phyloP scores from a whole-genome alignment of 768 basidiomycete species.

The Hypholoma fasciculare region DNA sequence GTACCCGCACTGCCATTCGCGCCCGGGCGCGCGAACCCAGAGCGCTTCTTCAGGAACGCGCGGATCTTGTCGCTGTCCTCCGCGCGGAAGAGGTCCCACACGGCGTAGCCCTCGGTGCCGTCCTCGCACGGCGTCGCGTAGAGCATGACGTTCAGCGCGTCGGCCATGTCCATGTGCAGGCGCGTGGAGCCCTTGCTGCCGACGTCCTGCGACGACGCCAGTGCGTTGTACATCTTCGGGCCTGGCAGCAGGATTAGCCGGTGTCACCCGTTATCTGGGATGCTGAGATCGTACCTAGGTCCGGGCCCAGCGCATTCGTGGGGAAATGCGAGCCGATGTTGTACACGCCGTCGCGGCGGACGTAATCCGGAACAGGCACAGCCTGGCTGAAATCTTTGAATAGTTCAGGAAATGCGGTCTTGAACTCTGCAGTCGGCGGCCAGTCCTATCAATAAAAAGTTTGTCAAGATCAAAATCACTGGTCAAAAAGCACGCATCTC shows the following conservation, averaged over 20 bases:
- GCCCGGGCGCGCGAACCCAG: constrained; percentile 27
- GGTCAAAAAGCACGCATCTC: not conserved
- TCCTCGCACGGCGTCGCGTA: constrained; percentile 58
- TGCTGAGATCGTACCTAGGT: constrained; percentile 56
- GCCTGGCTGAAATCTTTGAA: constrained; percentile 83
- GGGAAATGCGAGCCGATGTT: constrained; percentile 94
- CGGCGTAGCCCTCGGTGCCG: constrained; percentile 76
- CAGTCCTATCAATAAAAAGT: constrained; percentile 63
- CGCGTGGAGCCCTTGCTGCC: constrained; percentile 85
- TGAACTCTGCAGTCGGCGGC: constrained; percentile 89
- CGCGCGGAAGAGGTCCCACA: constrained; percentile 89
- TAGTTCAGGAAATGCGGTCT: constrained; percentile 77
- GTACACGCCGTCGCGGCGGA: constrained; percentile 84
- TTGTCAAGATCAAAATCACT: not conserved
- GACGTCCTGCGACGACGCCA: constrained; percentile 63
- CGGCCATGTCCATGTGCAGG: constrained; percentile 94
- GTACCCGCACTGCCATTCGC: not conserved
- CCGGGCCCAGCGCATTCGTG: constrained; percentile 72
- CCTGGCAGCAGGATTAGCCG: constrained; percentile 40
- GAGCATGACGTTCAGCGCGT: constrained; percentile 91
- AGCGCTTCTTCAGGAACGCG: constrained; percentile 67
- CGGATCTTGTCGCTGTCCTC: constrained; percentile 82
- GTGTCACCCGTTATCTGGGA: not conserved
- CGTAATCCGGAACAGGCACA: constrained; percentile 87
- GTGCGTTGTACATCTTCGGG: constrained; percentile 95